Percentiles rank a stretch among this genome's conserved stretches.
phyloP scores from a whole-genome alignment of 768 basidiomycete genomes.

The Tephrocybe rancida region DNA sequence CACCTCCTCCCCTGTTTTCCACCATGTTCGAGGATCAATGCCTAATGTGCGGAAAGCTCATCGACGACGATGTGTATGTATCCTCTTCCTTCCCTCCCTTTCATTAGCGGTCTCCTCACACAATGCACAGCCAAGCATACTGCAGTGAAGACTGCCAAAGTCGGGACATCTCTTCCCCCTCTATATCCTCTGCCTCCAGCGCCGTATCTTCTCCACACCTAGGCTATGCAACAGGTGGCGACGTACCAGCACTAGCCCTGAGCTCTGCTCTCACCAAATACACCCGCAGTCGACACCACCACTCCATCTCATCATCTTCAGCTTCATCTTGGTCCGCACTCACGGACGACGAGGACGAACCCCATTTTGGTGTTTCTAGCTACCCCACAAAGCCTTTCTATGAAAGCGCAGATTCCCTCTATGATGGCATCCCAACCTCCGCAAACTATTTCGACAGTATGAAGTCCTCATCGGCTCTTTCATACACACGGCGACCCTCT shows the following conservation, averaged over 20 bases:
- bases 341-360: constrained; percentile 68
- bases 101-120: constrained; percentile 16
- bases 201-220: constrained; percentile 69
- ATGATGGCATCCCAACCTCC: constrained; percentile 48
- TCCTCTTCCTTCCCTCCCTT: constrained; percentile 18
- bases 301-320: constrained; percentile 65
- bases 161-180: constrained; percentile 65
- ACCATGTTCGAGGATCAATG: constrained; percentile 82
- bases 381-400: constrained; percentile 34
- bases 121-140: constrained; percentile 56
- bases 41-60: constrained; percentile 68
- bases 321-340: constrained; percentile 66
- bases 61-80: constrained; percentile 63
- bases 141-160: constrained; percentile 71
- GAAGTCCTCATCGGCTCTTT: constrained; percentile 46
- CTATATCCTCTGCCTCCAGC: constrained; percentile 68
- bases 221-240: constrained; percentile 51
- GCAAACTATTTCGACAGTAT: constrained; percentile 34
- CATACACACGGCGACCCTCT: constrained; percentile 71
- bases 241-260: constrained; percentile 69
- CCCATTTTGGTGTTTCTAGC: constrained; percentile 31
- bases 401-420: constrained; percentile 40
- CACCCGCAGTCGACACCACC: constrained; percentile 42
- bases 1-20: constrained; percentile 7
- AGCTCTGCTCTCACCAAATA: constrained; percentile 55